A percentile compares a stretch with the other conserved stretches of the same genome.
Conservation (phyloP, 257 asterid genomes). For the Solanum pimpinellifolium region DNA sequence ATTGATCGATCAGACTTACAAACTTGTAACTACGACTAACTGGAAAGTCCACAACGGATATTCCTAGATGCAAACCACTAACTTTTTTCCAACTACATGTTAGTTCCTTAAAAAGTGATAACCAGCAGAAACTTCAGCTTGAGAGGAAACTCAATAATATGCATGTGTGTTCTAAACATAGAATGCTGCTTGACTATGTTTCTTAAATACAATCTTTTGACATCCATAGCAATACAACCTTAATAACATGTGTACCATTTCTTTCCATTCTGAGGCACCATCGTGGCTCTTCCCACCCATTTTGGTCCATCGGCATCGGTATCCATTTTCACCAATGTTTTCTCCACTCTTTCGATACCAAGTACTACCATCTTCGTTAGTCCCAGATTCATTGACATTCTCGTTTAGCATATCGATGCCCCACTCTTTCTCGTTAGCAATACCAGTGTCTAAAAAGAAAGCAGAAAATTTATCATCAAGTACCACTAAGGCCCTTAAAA, state of each 20-base stretch:
- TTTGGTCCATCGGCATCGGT: slow-evolving; percentile 85
- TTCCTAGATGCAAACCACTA: not conserved
- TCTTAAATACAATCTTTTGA: not conserved
- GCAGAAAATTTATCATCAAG: not conserved
- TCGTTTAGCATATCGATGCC: slow-evolving; percentile 70
- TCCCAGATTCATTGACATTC: slow-evolving; percentile 64
- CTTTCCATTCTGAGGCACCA: slow-evolving; percentile 90
- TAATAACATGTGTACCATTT: slow-evolving; percentile 46
- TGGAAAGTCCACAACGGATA: not conserved
- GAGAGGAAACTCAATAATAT: not conserved
- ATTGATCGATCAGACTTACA: not conserved
- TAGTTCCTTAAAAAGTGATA: not conserved
- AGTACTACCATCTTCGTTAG: slow-evolving; percentile 88
- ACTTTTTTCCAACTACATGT: not conserved
- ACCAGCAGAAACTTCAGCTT: not conserved
- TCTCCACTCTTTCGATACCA: slow-evolving; percentile 90
- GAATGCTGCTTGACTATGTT: not conserved
- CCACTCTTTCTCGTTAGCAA: slow-evolving; percentile 98
- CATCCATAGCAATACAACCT: not conserved
- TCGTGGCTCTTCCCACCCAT: slow-evolving; percentile 89
- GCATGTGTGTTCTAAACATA: not conserved
- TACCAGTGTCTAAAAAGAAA: slow-evolving; percentile 69
- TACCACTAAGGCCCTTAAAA: not conserved
- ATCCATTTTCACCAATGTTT: slow-evolving; percentile 88
- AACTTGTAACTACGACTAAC: not conserved